These are phyloP conservation scores for Asterophora lycoperdoides DNA, from an alignment of 768 basidiomycete genomes.

Conservation along the genomic window DNA sequence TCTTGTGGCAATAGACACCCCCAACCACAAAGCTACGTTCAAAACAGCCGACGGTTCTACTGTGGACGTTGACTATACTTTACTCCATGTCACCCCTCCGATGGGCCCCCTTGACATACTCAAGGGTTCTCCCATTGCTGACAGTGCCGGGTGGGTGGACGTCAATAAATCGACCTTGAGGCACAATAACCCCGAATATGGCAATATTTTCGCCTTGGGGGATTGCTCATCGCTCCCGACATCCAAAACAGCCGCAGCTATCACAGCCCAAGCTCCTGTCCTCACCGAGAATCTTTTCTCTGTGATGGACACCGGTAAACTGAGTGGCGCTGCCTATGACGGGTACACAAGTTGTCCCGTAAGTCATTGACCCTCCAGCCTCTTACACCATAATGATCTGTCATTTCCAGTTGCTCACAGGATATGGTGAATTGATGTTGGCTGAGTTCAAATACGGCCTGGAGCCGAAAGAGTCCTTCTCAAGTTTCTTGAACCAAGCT, in stretches of 20 bases:
- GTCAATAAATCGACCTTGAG: slow-evolving; percentile 79
- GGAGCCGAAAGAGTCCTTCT: slow-evolving; percentile 84
- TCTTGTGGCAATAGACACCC: slow-evolving; percentile 67
- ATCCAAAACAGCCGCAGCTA: slow-evolving; percentile 94
- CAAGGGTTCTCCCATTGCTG: slow-evolving; percentile 72
- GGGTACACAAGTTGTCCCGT: slow-evolving; percentile 90
- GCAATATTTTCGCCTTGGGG: slow-evolving; percentile 88
- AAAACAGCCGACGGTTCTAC: slow-evolving; percentile 68
- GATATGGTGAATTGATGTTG: slow-evolving; percentile 79
- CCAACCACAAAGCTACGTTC: slow-evolving; percentile 80
- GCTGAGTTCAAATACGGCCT: slow-evolving; percentile 94
- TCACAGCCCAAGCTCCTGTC: slow-evolving; percentile 88
- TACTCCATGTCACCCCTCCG: slow-evolving; percentile 86
- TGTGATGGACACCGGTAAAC: slow-evolving; percentile 65
- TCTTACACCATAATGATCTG: neutral
- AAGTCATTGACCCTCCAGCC: slow-evolving; percentile 23
- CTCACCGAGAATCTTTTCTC: slow-evolving; percentile 84
- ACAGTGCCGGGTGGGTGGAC: slow-evolving; percentile 84
- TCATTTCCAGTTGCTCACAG: slow-evolving; percentile 60
- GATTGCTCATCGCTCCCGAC: slow-evolving; percentile 91
- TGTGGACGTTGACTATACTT: slow-evolving; percentile 70
- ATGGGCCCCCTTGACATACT: slow-evolving; percentile 86
- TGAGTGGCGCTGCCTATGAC: slow-evolving; percentile 71
- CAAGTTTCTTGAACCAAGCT: slow-evolving; percentile 65
- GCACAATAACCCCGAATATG: slow-evolving; percentile 74